Evolutionary conservation across 2,329 filamentous ascomycete species (phyloP), one percentile per base, ranked within the genome.

Genomic region (Phialophora verrucosa): DNA sequence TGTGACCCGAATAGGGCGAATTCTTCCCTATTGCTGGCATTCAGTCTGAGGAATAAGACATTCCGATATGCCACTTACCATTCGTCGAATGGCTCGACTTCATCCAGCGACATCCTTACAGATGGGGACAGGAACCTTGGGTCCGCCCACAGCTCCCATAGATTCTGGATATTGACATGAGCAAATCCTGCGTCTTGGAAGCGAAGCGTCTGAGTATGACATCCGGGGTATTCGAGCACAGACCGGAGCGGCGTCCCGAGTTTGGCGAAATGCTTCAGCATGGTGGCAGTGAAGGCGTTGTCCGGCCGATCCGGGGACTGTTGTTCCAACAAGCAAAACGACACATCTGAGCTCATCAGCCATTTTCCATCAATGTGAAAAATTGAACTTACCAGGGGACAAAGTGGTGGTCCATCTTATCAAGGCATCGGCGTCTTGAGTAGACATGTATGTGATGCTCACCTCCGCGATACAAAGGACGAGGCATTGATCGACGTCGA

Each of bases 401-500:
- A 96, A 81, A 11, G 80, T 86, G 62, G 87, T 87, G n/a, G 91
- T 89, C 92, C 92, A 97, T 59, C 83, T 76, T 32, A 97, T 88
- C 8, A 97, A 82, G 17, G 84, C 82, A 79, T 97, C 89, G 5
- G 92, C 88, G 49, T 87, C 88, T 25, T 85, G 77, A 2, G 87
- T 86, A 63, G 92, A 88, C 91, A 97, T 96, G 73, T 96, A 96
- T 0, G 92, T 95, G 49, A 96, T 87, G 3, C 93, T 96, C 14
- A 97, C 93, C 78, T 98, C 94, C 0, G 93, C 93, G 29, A 93
- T 85, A 73, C 95, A 96, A 27, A 97, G 81, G 1, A 97, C 84
- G 2, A 84, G 82, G 65, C 85, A 87, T 7, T 85, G 80, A 1
- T 83, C 75, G 17, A 89, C 75, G 47, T 89, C 81, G 1, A 92